phyloP scores from a whole-genome alignment of 306 rosid species.

The Castanea sativa region DNA sequence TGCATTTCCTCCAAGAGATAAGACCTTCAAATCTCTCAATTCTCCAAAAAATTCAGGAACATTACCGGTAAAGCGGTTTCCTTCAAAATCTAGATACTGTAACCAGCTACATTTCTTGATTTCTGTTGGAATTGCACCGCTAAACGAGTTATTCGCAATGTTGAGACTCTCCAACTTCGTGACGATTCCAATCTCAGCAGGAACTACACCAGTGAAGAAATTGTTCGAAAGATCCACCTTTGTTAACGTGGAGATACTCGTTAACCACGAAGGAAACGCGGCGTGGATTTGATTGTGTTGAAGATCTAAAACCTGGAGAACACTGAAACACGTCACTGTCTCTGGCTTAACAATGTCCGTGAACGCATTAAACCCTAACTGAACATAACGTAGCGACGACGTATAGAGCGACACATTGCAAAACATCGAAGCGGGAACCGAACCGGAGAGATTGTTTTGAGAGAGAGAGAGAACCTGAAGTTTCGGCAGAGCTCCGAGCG shows the following conservation, averaged over 20 bases:
- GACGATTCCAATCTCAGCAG: constrained; percentile 48
- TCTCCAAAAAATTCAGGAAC: constrained; percentile 64
- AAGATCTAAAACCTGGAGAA: constrained; percentile 66
- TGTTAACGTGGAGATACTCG: constrained; percentile 47
- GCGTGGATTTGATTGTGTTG: constrained; percentile 62
- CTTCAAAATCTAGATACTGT: constrained; percentile 63
- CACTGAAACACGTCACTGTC: constrained; percentile 53
- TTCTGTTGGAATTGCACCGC: constrained; percentile 61
- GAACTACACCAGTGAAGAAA: constrained; percentile 63
- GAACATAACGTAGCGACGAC: constrained; percentile 80
- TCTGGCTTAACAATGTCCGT: constrained; percentile 57
- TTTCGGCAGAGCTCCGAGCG: constrained; percentile 69
- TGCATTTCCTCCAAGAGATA: constrained; percentile 66
- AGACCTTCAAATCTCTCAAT: constrained; percentile 47
- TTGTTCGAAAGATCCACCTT: constrained; percentile 67
- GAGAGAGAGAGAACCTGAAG: constrained; percentile 82
- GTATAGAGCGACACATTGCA: constrained; percentile 59
- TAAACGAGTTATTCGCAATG: constrained; percentile 69
- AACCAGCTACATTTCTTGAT: constrained; percentile 62
- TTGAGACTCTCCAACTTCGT: constrained; percentile 51
- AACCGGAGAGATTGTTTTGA: constrained; percentile 69
- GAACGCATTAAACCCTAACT: constrained; percentile 78
- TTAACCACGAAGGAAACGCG: constrained; percentile 72
- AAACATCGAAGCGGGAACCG: constrained; percentile 68
- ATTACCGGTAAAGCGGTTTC: constrained; percentile 56